These are phyloP conservation scores for Sphaerobolus stellatus DNA, from an alignment of 1,284 basidiomycete species.

Conservation along the genomic window DNA sequence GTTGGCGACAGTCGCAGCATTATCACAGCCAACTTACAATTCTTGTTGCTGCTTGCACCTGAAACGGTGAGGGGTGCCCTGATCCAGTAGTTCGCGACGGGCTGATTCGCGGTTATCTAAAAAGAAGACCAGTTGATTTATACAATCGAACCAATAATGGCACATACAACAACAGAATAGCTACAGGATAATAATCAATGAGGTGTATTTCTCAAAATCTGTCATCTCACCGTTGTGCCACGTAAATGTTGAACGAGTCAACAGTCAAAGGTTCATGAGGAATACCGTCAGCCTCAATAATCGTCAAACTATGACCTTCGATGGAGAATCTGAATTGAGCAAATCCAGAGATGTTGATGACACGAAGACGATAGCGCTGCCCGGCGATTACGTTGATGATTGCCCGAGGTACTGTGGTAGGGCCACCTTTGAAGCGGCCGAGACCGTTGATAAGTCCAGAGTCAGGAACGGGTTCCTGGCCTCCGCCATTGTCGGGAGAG, in stretches of 20 bases:
- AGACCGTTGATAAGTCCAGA: constrained; percentile 38
- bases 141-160: too few relatives aligned
- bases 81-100: constrained; percentile 35
- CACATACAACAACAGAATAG: constrained; percentile 14
- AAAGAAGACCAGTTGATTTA: constrained; percentile 38
- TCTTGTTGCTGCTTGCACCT: constrained; percentile 7
- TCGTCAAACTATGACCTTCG: constrained; percentile 19
- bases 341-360: constrained; percentile 36
- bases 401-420: constrained; percentile 40
- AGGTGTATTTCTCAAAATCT: constrained; percentile 9
- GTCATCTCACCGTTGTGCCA: constrained; percentile 17
- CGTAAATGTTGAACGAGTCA: constrained; percentile 31
- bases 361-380: constrained; percentile 23
- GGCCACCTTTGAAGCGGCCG: constrained; percentile 28
- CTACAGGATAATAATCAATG: constrained; percentile 1
- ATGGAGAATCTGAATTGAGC: constrained; percentile 28
- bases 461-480: constrained; percentile 28
- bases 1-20: too few relatives aligned
- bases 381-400: constrained; percentile 35
- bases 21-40: constrained; percentile 8
- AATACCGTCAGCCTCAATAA: constrained; percentile 45
- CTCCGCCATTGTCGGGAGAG: too few relatives aligned
- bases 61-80: constrained; percentile 25
- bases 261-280: constrained; percentile 31
- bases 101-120: constrained; percentile 38